phyloP scores from a whole-genome alignment of 768 basidiomycete species.

The Lentinus tigrinus region DNA sequence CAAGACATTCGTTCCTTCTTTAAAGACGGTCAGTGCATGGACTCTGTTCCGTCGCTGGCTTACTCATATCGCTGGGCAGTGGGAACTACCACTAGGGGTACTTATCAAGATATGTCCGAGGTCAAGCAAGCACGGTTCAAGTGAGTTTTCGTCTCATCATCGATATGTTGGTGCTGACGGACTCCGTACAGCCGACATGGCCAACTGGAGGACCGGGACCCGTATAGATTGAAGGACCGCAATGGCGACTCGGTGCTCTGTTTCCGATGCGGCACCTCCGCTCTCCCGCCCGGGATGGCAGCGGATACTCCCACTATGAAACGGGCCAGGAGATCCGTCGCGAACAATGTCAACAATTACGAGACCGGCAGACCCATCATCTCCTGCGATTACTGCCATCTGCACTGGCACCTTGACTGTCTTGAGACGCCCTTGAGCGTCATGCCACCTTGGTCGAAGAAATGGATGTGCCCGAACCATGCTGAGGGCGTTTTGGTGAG shows the following conservation, averaged over 20 bases:
- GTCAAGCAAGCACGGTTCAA: conserved; percentile 77
- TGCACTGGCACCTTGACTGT: conserved; percentile 98
- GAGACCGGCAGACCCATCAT: conserved; percentile 76
- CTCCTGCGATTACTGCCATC: conserved; percentile 91
- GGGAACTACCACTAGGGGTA: conserved; percentile 71
- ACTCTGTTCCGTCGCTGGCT: not conserved
- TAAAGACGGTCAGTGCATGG: conserved; percentile 65
- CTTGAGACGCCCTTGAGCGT: conserved; percentile 84
- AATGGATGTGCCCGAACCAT: conserved; percentile 99
- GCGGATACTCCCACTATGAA: conserved; percentile 54
- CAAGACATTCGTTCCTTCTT: conserved; percentile 81
- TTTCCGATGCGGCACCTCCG: conserved; percentile 84
- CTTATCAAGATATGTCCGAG: conserved; percentile 80
- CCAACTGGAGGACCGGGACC: conserved; percentile 88
- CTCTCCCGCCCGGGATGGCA: conserved; percentile 55
- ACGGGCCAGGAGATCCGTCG: conserved; percentile 48
- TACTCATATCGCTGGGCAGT: conserved; percentile 47
- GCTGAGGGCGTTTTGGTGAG: conserved; percentile 83
- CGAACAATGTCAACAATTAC: conserved; percentile 36
- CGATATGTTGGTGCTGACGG: not conserved
- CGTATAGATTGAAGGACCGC: conserved; percentile 81
- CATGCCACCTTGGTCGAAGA: conserved; percentile 85
- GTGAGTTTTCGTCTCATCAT: conserved; percentile 44
- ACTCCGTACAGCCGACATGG: conserved; percentile 66
- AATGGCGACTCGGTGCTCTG: conserved; percentile 85